A percentile compares a stretch with the other conserved stretches of the same genome.
These are phyloP conservation scores for Umbilicaria muhlenbergii DNA, from an alignment of 495 filamentous ascomycete species.

Conservation along the genomic window DNA sequence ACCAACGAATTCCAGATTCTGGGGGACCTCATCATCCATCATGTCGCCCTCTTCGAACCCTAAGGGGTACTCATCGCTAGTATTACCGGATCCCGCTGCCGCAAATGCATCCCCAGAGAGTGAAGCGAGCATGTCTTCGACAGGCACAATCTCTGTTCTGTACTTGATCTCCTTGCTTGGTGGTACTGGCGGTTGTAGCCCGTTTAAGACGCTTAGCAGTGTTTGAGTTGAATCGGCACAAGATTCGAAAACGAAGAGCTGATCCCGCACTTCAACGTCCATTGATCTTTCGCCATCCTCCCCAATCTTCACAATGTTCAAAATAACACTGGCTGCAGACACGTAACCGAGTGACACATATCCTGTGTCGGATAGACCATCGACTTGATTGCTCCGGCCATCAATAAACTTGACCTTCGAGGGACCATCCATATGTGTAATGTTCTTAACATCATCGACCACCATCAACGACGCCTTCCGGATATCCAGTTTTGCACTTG, in stretches of 20 bases:
- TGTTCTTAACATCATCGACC: conserved; percentile 55
- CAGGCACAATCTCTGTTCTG: conserved; percentile 67
- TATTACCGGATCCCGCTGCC: conserved; percentile 8
- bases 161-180: conserved; percentile 74
- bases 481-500: conserved; percentile 47
- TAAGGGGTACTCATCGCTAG: conserved; percentile 3
- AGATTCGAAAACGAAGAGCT: conserved; percentile 79
- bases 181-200: conserved; percentile 64
- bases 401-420: conserved; percentile 30
- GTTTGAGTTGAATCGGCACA: conserved; percentile 97
- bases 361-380: conserved; percentile 49
- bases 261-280: conserved; percentile 68
- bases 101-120: conserved; percentile 74
- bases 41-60: conserved; percentile 18
- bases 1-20: conserved; percentile 42
- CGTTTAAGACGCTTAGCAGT: conserved; percentile 64
- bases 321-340: conserved; percentile 53
- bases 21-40: conserved; percentile 32
- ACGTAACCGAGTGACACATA: conserved; percentile 77
- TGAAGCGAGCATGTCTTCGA: conserved; percentile 78
- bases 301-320: conserved; percentile 37
- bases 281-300: conserved; percentile 44
- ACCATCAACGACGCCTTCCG: conserved; percentile 70
- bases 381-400: conserved; percentile 41
- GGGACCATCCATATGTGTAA: conserved; percentile 28